phyloP scores from a whole-genome alignment of 2,329 filamentous ascomycete species.

The Cladophialophora yegresii region DNA sequence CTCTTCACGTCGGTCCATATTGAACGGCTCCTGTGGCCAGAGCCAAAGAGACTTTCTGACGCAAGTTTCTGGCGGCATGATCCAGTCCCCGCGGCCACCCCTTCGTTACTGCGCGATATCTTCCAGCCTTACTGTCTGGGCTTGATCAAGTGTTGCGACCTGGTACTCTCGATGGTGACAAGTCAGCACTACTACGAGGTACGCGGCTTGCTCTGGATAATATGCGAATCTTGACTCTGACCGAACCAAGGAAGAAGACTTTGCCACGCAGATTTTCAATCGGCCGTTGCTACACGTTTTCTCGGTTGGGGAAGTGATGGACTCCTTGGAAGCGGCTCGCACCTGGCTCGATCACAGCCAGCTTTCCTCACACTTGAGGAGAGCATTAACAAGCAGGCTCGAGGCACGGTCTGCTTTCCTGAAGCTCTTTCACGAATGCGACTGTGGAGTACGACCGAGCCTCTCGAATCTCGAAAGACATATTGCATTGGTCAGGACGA shows the following conservation, averaged over 20 bases:
- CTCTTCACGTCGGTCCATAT: constrained; percentile 91
- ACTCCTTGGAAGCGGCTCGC: constrained; percentile 58
- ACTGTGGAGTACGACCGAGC: constrained; percentile 2
- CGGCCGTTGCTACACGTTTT: constrained; percentile 71
- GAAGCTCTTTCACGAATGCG: constrained; percentile 40
- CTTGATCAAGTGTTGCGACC: constrained; percentile 77
- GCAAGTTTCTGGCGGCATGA: constrained; percentile 58
- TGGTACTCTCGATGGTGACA: constrained; percentile 74
- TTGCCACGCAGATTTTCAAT: constrained; percentile 88
- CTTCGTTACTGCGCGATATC: constrained; percentile 56
- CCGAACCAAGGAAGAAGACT: constrained; percentile 78
- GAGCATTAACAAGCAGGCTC: constrained; percentile 67
- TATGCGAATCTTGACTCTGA: neutral
- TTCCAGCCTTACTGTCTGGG: constrained; percentile 84
- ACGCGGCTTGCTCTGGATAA: constrained; percentile 36
- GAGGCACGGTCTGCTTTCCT: constrained; percentile 55
- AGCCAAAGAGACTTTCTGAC: constrained; percentile 64
- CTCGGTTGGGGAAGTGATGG: constrained; percentile 57
- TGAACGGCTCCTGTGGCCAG: constrained; percentile 75
- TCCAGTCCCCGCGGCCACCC: constrained; percentile 42
- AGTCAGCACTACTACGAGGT: constrained; percentile 91
- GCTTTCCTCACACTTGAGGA: constrained; percentile 44
- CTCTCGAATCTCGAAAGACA: neutral
- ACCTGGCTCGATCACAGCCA: constrained; percentile 49
- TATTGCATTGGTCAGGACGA: constrained; percentile 49